phyloP scores from a whole-genome alignment of 495 filamentous ascomycete species.

The Usnea hakonensis region DNA sequence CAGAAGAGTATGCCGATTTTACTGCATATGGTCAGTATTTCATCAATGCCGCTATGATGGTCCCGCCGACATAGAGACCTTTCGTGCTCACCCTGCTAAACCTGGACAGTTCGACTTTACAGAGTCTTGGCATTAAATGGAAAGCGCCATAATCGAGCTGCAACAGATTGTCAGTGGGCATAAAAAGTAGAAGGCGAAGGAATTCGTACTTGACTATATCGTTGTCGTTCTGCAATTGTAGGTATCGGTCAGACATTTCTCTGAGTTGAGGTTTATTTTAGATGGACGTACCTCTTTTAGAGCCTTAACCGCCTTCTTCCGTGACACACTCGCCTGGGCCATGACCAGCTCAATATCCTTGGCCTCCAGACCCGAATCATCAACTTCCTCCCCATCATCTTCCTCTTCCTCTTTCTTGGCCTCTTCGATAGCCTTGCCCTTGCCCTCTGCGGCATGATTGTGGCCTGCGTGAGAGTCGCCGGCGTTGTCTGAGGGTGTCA shows the following conservation, averaged over 20 bases:
- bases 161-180: not conserved
- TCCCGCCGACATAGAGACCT: not conserved
- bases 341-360: constrained; percentile 99
- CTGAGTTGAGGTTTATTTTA: not conserved
- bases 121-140: constrained; percentile 55
- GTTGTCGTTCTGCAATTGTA: constrained; percentile 64
- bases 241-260: constrained; percentile 34
- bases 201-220: constrained; percentile 79
- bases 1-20: not conserved
- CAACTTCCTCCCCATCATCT: constrained; percentile 92
- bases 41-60: not conserved
- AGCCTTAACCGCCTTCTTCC: constrained; percentile 98
- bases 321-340: constrained; percentile 89
- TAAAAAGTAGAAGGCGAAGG: not conserved
- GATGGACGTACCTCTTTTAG: constrained; percentile 47
- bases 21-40: not conserved
- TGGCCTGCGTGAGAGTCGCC: constrained; percentile 75
- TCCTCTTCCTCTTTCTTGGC: constrained; percentile 83
- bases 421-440: constrained; percentile 69
- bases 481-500: constrained; percentile 58
- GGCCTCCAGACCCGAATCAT: constrained; percentile 84
- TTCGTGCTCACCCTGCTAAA: not conserved
- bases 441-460: constrained; percentile 59
- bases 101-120: not conserved
- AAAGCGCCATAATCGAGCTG: constrained; percentile 81